phyloP scores from a whole-genome alignment of 1,284 basidiomycete species.

The Peniophora sp. region DNA sequence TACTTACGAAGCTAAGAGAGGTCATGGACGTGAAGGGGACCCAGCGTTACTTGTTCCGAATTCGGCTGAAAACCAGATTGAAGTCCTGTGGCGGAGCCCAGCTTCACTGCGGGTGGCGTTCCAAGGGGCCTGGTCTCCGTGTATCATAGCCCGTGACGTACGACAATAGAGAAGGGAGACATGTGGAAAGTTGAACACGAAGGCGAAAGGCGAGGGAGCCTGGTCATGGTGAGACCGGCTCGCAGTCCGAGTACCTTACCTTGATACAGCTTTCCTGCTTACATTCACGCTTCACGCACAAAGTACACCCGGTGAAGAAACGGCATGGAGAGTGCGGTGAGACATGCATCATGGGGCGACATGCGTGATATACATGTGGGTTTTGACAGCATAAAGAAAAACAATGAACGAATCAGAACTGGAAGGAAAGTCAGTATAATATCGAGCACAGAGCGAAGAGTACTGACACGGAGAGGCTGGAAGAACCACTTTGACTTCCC shows the following conservation, averaged over 20 bases:
- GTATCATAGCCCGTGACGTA: too few relatives aligned
- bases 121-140: too few relatives aligned
- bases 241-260: neutral
- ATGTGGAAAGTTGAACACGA: too few relatives aligned
- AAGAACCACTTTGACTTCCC: constrained; percentile 98
- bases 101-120: too few relatives aligned
- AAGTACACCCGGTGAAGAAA: neutral
- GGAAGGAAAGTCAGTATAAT: neutral
- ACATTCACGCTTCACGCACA: neutral
- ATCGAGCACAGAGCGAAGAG: neutral
- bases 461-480: constrained; percentile 66
- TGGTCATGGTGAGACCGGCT: too few relatives aligned
- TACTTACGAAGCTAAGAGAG: too few relatives aligned
- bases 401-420: constrained; percentile 11
- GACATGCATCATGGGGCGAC: constrained; percentile 11
- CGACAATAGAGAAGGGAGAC: too few relatives aligned
- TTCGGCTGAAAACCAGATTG: too few relatives aligned
- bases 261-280: neutral
- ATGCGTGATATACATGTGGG: constrained; percentile 12
- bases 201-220: too few relatives aligned
- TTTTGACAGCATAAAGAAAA: constrained; percentile 9
- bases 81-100: too few relatives aligned
- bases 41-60: too few relatives aligned
- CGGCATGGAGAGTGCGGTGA: neutral
- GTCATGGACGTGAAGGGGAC: too few relatives aligned